Base-by-base conservation (phyloP, 345 rosid species). In the sweet orange (Citrus sinensis) region DNA sequence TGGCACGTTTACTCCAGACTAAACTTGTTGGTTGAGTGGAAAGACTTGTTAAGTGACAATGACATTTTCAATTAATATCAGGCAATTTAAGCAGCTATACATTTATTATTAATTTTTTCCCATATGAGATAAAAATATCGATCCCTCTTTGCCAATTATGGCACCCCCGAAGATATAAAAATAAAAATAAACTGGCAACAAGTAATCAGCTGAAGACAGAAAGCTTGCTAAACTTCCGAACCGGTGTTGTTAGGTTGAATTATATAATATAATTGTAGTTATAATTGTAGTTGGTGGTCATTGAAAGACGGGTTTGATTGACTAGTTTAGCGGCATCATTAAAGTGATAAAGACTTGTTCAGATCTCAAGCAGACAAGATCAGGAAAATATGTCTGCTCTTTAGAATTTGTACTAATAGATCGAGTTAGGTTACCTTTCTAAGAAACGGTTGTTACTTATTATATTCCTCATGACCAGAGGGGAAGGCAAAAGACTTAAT, bases 361-460 rank as follows among this genome's bases (percentile, higher is more conserved):
- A 49, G 83, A 77, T 77, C 27, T 81, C 4, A 77, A 80, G 75
- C 68, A 60, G 81, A 81, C 81, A 60, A 22, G 70, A 72, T 56
- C 25, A 49, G n/a, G 60, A 35, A 46, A 5, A 32, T 25, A 4
- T 58, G 76, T 20, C 63, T 11, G n/a, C 59, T 65, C 49, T 34
- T 72, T 77, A 71, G 63, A 24, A 73, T 60, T 34, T 30, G 62
- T 76, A 71, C 63, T 69, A 56, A 63, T 70, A 42, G 60, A 30
- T 30, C 4, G 32, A 65, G 75, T 72, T 77, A 72, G 78, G 78
- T 25, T 37, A 81, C 56, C 69, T 76, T 76, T 76, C 35, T 55
- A n/a, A 17, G 40, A 68, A 60, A 68, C 55, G n/a, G 24, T n/a
- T 19, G 10, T n/a, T 7, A 17, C 24, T 51, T 51, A 51, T 51